Evolutionary conservation across 176 grass and related monocot species (phyloP), one percentile per base, ranked within the genome.

Genomic region (Paspalum vaginatum): DNA sequence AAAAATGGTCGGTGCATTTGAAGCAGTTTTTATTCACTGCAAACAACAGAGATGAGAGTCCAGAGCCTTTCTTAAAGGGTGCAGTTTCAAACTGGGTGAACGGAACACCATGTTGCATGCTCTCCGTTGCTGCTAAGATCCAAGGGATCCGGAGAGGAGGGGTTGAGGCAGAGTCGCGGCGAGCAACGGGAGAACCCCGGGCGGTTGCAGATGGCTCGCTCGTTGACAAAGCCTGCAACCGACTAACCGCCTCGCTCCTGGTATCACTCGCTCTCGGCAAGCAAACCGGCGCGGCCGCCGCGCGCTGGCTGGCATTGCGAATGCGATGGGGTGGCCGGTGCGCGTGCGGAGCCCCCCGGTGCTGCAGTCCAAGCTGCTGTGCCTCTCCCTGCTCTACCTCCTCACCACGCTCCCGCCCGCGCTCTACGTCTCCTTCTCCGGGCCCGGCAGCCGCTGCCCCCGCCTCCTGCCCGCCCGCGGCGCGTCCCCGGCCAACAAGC

Each of bases 361-460:
- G 47, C 69, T 89, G 83, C 92, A 93, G 81, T 95, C 90, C 10
- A 98, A 95, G 83, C 67, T 89, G 72, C 92, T 98, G 88, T 95
- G 92, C 88, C 61, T 95, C 38, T 98, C 95, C 42, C 76, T 98
- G 9, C 85, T 98, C 74, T 95, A 95, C 90, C 95, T 98, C 86
- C 75, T 92, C 86, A 91, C 95, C 78, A 93, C 95, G 22, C 92
- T 98, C 45, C 96, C 96, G 61, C 81, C 93, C 70, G 85, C 90
- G 38, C 72, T 98, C 88, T 98, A 98, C 88, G 81, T 98, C 88
- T 91, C 92, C 84, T 72, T 95, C 96, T 93, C 90, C 77, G 70
- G 81, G 58, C 59, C 92, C 43, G 56, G 22, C 62, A 46, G 57
- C 7, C 46, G 76, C 14, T 89, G 94, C 88, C 70, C 79, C 72